Base-by-base conservation (phyloP, 108 stramenopile genomes). In the Pseudonitzschia multistriata region DNA sequence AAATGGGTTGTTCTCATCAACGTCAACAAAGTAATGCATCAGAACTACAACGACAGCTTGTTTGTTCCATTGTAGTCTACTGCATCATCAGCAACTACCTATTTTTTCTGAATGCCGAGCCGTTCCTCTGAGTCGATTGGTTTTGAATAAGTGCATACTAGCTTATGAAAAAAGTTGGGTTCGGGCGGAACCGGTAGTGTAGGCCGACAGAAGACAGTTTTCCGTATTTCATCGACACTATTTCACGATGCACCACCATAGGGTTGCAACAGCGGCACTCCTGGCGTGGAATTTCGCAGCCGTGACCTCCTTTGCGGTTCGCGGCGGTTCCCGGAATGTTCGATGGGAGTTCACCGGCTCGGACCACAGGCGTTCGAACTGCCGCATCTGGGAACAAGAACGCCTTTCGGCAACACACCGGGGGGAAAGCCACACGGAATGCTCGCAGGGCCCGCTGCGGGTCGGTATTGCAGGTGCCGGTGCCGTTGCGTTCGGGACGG, bases 401-500 rank as follows among this genome's bases (percentile, higher is more conserved):
- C 31, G 29, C 17, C 33, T 17, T 59, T 27, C 3, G 13, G 15
- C 31, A 45, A n/a, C n/a, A n/a, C n/a, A n/a, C n/a, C 42, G 42
- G 17, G 42, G 17, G 8, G 17, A 45, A 8, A 17, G 13, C 13
- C 0, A 5, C 3, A 0, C 3, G 35, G 31, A 59, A 30, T 59
- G 3, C 33, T n/a, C 25, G 6, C 13, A 17, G 21, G 22, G 5
- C 29, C 5, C 57, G 3, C 13, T 59, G 21, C 6, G 25, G 61
- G 76, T 85, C 34, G 84, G 84, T 21, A 83, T 83, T 49, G 70
- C 79, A 1, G 87, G 86, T 33, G 83, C 86, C 39, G 86, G 86
- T 24, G 83, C 86, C 33, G 65, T 87, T 24, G 83, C 83, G 21
- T 81, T 80, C 48, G 87, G 80, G 5, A 85, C 80, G 27, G 84